Evolutionary conservation across 177 flowering plant genomes (phyloP), one percentile per base, ranked within the genome.

Genomic region (Tripterygium wilfordii): DNA sequence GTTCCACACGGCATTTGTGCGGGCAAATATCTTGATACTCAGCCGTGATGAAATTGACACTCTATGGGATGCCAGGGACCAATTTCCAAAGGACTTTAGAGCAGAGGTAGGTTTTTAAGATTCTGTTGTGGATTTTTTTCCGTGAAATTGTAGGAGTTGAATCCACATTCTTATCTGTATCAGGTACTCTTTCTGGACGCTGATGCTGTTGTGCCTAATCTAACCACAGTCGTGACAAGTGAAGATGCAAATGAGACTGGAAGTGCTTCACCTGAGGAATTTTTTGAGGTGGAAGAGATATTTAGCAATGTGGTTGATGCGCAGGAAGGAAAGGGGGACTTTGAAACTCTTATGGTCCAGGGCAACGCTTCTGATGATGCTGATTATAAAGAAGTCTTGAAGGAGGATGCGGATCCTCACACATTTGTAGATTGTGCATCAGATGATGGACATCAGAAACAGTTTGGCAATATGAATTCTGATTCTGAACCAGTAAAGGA

Each of bases 221-320:
- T 64, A 54, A 74, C 63, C 51, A 58, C 71, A 54, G 80, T 66
- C 60, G 44, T 47, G 37, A 60, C 29, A 18, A 56, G 51, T 32
- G 82, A 68, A 61, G 86, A 78, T 66, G 84, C 49, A 12, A 71
- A 62, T 63, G 85, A 73, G 52, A 53, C 54, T 24, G 96, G 74
- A 49, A 60, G 54, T 54, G 74, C 75, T 56, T 64, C 83, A 35
- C 73, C 82, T 23, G 96, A 91, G 59, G 98, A 88, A 55, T 92
- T 92, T 59, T 88, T 75, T 74, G 96, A 92, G 77, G 98, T 76
- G 48, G 96, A 89, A 61, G 96, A 92, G 77, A 82, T 80, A 24
- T 92, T 92, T 48, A 84, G 86, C 75, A 80, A 63, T 71, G 73
- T 49, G 17, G 53, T 60, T 4, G 95, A 88, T 57, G 84, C 25